Percentiles rank a stretch among this genome's conserved stretches.
phyloP scores from a whole-genome alignment of 345 rosid species.

The Arabis hirsuta region DNA sequence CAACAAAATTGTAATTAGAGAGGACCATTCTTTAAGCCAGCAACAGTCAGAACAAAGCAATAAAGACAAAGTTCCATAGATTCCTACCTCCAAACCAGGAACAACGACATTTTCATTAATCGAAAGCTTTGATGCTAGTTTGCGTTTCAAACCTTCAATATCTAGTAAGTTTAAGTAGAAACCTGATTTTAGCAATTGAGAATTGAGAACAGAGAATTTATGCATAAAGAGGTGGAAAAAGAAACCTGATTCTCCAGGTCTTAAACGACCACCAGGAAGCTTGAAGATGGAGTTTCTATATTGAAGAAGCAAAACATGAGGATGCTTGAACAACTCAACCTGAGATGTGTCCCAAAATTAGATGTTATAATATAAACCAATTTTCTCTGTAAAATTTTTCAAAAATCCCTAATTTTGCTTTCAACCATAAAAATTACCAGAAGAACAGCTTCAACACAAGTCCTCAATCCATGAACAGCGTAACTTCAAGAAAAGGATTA shows the following conservation, averaged over 20 bases:
- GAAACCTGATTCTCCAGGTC: constrained; percentile 80
- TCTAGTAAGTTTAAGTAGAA: constrained; percentile 46
- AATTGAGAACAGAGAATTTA: constrained; percentile 1
- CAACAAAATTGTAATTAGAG: background rate
- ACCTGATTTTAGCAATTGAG: background rate
- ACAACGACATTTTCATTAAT: constrained; percentile 42
- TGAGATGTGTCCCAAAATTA: constrained; percentile 44
- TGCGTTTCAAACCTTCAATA: constrained; percentile 72
- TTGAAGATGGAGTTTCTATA: constrained; percentile 63
- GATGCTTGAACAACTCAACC: constrained; percentile 90
- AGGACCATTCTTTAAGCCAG: constrained; percentile 17
- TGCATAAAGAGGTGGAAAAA: background rate
- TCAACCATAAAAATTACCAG: constrained; percentile 50
- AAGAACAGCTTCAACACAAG: constrained; percentile 80
- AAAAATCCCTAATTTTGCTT: constrained; percentile 18
- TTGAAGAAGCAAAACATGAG: constrained; percentile 81
- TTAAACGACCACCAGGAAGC: constrained; percentile 89
- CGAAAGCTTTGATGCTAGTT: constrained; percentile 73
- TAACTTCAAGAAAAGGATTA: constrained; percentile 47
- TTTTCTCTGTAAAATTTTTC: background rate
- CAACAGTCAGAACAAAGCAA: background rate
- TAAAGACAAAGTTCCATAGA: constrained; percentile 2
- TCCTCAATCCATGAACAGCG: constrained; percentile 76
- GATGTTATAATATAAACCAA: background rate
- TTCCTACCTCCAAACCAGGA: constrained; percentile 68